Evolutionary conservation across 768 basidiomycete genomes (phyloP), one percentile per base, ranked within the genome.

Genomic region (Suillus plorans): DNA sequence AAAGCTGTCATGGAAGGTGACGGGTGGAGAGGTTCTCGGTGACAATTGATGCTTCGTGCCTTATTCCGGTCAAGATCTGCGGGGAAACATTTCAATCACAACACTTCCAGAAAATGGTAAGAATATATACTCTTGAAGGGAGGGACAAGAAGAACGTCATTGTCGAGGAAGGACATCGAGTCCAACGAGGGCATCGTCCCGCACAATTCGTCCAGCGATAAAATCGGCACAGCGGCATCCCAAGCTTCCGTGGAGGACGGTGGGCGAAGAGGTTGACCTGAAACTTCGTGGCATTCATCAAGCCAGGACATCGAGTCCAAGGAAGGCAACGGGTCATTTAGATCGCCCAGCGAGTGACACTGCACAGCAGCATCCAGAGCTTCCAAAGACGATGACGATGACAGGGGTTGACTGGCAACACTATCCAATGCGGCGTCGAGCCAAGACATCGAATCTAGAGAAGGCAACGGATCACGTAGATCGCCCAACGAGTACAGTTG

Each of bases 271-370:
- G 20, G 31, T 55, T 34, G 53, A 34, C 53, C 18, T 34, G 53
- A 34, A 55, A 34, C 18, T 10, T 34, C 10, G 53, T 34, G 20
- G 12, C 20, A 55, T 12, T 55, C 53, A n/a, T 55, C 53, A 55
- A 55, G 53, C 53, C 53, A 55, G 10, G 53, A 55, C 34, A 36
- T 55, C 53, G 53, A 55, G 53, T 55, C 53, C 12, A 55, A 55
- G 20, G 12, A 36, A 36, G 34, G 53, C 20, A 55, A 7, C 20
- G 20, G 6, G 18, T n/a, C 53, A 36, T 12, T 20, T n/a, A 55
- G 20, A 55, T 55, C 53, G 31, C 53, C 53, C 5, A 36, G 20
- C 20, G 53, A 55, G 36, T 55, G 34, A 36, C 10, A 5, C 34
- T 55, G 34, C 53, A 55, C 34, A 34, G 53, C 53, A 55, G 53